Base-by-base conservation (phyloP, 2,329 filamentous ascomycete genomes). In the Beauveria sp. region DNA sequence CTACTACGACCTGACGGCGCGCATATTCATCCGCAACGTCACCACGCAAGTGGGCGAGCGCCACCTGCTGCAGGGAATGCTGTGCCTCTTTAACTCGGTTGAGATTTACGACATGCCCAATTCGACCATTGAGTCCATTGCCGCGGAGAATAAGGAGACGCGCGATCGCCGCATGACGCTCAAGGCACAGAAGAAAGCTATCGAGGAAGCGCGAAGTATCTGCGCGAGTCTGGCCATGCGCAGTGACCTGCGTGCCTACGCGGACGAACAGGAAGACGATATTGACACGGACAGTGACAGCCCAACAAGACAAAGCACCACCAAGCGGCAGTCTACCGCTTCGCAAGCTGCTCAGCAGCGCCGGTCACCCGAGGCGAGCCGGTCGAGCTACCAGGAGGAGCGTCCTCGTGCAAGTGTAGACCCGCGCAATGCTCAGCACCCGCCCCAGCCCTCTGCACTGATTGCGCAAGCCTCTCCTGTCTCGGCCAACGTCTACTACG, bases 31-130 rank as follows among this genome's bases (percentile, higher is more conserved):
- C 30, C 74, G 79, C 59, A 82, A 82, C 63, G 75, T 79, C 61
- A 81, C 82, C 59, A 81, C 79, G 0, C 79, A 82, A 62, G 79
- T 82, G 0, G 76, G 80, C 0, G 80, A 82, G 68, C 75, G 79
- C 0, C 79, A 82, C 60, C 70, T 82, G 3, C 72, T 82, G 12
- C 74, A 81, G 45, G 79, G 79, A 34, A 80, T 82, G 77, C 75
- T 81, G 53, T 72, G 77, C 34, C 71, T 82, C 30, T 82, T 82
- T 69, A 80, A 82, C 66, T 78, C 79, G 8, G 76, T 80, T n/a
- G 77, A 79, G 69, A 77, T 82, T 40, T 68, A 82, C 49, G 72
- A 74, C 64, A 79, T 82, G 77, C 70, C 66, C 24, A 74, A 78
- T 61, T 62, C 71, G 3, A 73, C 73, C 5, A 75, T 82, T 42